These are phyloP conservation scores for Brassica balearica DNA, from an alignment of 441 rosid genomes.

Conservation along the genomic window DNA sequence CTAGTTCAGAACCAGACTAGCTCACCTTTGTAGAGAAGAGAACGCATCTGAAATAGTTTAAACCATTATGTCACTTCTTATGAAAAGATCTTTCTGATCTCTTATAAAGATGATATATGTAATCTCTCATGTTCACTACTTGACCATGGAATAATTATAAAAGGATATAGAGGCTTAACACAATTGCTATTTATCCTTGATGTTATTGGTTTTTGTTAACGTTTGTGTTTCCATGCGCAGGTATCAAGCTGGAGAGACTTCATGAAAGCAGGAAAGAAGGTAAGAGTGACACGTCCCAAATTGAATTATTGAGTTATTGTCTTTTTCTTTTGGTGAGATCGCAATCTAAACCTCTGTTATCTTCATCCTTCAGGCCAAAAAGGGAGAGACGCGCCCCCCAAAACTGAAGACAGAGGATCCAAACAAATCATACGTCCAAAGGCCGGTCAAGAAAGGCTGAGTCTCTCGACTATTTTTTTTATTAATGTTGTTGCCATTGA, in stretches of 20 bases:
- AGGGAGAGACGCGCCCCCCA: conserved; percentile 95
- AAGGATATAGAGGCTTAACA: background rate
- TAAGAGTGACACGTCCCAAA: conserved; percentile 7
- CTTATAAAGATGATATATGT: background rate
- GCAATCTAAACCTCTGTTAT: conserved; percentile 18
- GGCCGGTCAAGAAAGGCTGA: conserved; percentile 91
- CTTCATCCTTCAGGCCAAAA: conserved; percentile 65
- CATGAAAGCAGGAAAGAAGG: conserved; percentile 84
- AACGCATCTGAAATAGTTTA: too few species aligned
- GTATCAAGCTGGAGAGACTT: conserved; percentile 99
- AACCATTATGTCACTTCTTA: too few species aligned
- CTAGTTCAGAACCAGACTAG: background rate
- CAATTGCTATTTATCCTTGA: conserved; percentile 8
- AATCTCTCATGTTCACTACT: background rate
- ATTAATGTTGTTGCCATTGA: conserved; percentile 17
- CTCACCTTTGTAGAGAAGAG: too few species aligned
- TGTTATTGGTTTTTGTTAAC: background rate
- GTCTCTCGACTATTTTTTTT: background rate
- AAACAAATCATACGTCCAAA: conserved; percentile 94
- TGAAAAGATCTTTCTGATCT: background rate
- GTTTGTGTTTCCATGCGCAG: conserved; percentile 47
- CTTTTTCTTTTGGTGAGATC: background rate
- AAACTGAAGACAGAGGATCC: conserved; percentile 98
- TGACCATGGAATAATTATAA: background rate
- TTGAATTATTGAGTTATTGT: too few species aligned